Conservation (phyloP, 2,329 filamentous ascomycete genomes). For the Dothiorella sarmentorum region DNA sequence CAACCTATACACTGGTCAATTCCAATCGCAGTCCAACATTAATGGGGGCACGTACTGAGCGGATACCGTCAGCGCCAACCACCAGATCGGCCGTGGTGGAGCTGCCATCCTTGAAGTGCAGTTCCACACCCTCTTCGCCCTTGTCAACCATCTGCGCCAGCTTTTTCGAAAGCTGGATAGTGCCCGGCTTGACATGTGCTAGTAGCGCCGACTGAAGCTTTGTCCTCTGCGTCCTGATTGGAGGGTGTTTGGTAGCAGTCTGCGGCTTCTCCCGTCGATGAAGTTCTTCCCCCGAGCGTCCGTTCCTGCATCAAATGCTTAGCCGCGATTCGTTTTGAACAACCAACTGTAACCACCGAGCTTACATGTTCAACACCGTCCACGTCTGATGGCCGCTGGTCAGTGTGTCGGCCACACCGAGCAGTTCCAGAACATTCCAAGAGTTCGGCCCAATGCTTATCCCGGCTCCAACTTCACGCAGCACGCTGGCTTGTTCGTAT, state of each 20-base stretch:
- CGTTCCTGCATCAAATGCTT: slow-evolving; percentile 27
- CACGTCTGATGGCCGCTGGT: slow-evolving; percentile 33
- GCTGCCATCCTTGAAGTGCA: slow-evolving; percentile 46
- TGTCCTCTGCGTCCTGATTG: slow-evolving; percentile 25
- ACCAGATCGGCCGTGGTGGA: slow-evolving; percentile 43
- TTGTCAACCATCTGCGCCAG: slow-evolving; percentile 41
- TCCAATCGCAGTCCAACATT: background rate
- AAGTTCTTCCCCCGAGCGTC: slow-evolving; percentile 29
- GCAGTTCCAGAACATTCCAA: slow-evolving; percentile 47
- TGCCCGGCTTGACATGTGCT: slow-evolving; percentile 42
- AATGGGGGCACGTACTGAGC: slow-evolving; percentile 31
- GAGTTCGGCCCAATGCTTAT: slow-evolving; percentile 24
- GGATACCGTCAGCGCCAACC: slow-evolving; percentile 53
- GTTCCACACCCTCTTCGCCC: slow-evolving; percentile 27
- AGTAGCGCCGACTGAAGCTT: slow-evolving; percentile 50
- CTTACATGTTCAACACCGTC: slow-evolving; percentile 32
- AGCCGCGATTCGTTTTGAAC: background rate
- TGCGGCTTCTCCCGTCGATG: slow-evolving; percentile 23
- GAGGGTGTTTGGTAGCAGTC: background rate
- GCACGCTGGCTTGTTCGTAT: slow-evolving; percentile 33
- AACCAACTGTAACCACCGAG: background rate
- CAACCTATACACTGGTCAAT: slow-evolving; percentile 31
- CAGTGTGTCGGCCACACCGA: slow-evolving; percentile 40
- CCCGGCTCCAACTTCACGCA: slow-evolving; percentile 29
- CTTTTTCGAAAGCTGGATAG: slow-evolving; percentile 47